phyloP scores from a whole-genome alignment of 2,329 filamentous ascomycete species.

The Trichophyton simii region DNA sequence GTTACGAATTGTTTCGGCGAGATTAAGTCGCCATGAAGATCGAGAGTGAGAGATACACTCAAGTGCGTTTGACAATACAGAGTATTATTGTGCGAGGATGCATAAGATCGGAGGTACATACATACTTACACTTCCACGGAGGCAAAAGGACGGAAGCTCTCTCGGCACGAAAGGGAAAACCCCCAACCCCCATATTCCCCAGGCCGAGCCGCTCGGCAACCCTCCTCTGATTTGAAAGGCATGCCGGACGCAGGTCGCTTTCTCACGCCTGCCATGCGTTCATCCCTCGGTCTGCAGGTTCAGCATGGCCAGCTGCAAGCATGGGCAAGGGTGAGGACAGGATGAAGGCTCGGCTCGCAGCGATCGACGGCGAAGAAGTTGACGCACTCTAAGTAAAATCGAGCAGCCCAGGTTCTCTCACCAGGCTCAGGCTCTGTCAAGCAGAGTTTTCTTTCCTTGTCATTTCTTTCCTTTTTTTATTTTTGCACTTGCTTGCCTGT shows the following conservation, averaged over 20 bases:
- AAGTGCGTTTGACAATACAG: too few species aligned
- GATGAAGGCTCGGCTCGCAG: constrained; percentile 2
- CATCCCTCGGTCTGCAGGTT: constrained; percentile 1
- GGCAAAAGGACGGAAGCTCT: not conserved
- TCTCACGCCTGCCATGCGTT: not conserved
- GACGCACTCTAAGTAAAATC: not conserved
- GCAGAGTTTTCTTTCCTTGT: not conserved
- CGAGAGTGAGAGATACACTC: not conserved
- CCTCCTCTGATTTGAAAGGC: not conserved
- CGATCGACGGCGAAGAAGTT: constrained; percentile 1
- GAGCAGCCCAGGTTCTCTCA: not conserved
- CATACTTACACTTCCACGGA: not conserved
- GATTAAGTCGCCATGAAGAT: not conserved
- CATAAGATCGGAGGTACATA: not conserved
- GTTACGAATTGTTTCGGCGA: not conserved
- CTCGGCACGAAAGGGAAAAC: not conserved
- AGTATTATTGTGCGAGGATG: not conserved
- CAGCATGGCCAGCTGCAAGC: not conserved
- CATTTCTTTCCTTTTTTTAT: not conserved
- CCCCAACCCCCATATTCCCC: not conserved
- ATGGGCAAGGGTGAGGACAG: not conserved
- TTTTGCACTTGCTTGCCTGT: not conserved
- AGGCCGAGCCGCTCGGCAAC: not conserved
- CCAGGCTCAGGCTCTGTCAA: not conserved
- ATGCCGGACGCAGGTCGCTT: not conserved